Percentiles rank a stretch among this genome's conserved stretches.
These are phyloP conservation scores for Boletus subcaerulescens DNA, from an alignment of 768 basidiomycete genomes.

Conservation along the genomic window DNA sequence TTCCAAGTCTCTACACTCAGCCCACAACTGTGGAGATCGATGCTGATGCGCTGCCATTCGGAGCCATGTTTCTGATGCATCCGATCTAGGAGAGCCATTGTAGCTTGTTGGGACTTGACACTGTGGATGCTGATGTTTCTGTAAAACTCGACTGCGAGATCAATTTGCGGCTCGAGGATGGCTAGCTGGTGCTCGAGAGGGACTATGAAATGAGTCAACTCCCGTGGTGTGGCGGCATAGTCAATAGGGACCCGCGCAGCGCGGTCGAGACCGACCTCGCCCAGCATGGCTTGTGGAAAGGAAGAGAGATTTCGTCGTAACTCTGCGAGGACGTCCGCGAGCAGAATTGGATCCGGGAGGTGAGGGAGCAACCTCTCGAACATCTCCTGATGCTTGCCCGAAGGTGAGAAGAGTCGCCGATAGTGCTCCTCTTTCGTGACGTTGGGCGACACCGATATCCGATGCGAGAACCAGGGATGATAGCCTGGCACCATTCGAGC, in stretches of 20 bases:
- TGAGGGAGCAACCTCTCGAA: constrained; percentile 57
- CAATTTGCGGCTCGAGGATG: constrained; percentile 81
- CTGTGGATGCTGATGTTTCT: constrained; percentile 87
- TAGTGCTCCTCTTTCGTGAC: constrained; percentile 74
- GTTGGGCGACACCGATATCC: constrained; percentile 50
- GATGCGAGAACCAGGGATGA: constrained; percentile 93
- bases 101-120: constrained; percentile 71
- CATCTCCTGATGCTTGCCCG: constrained; percentile 31
- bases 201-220: constrained; percentile 73
- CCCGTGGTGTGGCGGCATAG: constrained; percentile 45
- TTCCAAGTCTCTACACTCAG: constrained; percentile 74
- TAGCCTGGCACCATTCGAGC: constrained; percentile 52
- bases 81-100: constrained; percentile 58
- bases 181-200: constrained; percentile 78
- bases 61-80: constrained; percentile 58
- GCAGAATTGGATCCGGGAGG: constrained; percentile 71
- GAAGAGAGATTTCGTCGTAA: constrained; percentile 57
- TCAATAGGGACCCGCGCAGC: constrained; percentile 69
- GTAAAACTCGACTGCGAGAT: constrained; percentile 74
- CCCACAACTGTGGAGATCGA: constrained; percentile 91
- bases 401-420: constrained; percentile 56
- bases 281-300: constrained; percentile 77
- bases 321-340: constrained; percentile 55
- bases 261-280: constrained; percentile 91
- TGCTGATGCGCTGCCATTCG: constrained; percentile 62